Evolutionary conservation across 83 land plant genomes (phyloP).

Genomic region (Picea abies): DNA sequence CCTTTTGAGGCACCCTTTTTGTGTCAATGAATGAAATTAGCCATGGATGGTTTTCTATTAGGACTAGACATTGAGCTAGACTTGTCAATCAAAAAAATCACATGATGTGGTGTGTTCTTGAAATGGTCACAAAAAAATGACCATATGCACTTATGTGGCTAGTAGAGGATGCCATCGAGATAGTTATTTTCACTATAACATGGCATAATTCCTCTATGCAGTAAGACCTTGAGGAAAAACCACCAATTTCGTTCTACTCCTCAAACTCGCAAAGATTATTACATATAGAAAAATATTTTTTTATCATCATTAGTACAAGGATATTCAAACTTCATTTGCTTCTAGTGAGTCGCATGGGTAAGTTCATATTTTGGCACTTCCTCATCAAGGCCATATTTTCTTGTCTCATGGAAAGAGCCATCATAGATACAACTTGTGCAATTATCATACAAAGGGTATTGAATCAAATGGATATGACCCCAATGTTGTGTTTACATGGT

Average conservation of each 20-base stretch:
- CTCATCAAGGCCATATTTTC: constrained; percentile 29
- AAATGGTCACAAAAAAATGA: constrained; percentile 7
- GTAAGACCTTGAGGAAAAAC: constrained; percentile 8
- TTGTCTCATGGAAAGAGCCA: constrained; percentile 34
- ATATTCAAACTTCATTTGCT: constrained; percentile 22
- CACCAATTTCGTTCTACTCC: constrained; percentile 8
- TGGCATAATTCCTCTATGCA: constrained; percentile 38
- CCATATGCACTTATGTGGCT: constrained; percentile 36
- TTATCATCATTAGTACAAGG: constrained; percentile 31
- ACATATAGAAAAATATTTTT: constrained; percentile 21
- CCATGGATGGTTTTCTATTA: constrained; percentile 34
- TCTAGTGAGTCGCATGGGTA: constrained; percentile 35
- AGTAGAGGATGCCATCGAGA: not conserved
- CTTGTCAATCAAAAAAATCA: constrained; percentile 34
- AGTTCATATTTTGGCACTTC: constrained; percentile 32
- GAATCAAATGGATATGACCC: constrained; percentile 36
- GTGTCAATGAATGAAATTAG: constrained; percentile 22
- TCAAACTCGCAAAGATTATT: constrained; percentile 22
- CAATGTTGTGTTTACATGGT: constrained; percentile 11
- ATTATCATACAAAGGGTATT: constrained; percentile 7
- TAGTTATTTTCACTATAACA: not conserved
- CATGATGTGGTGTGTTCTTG: not conserved
- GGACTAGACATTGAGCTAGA: constrained; percentile 29
- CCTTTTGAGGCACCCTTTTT: not conserved
- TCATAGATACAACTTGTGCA: constrained; percentile 19